Evolutionary conservation across 768 basidiomycete genomes (phyloP), one percentile per base, ranked within the genome.

Genomic region (Cantharellus cinnabarinus): DNA sequence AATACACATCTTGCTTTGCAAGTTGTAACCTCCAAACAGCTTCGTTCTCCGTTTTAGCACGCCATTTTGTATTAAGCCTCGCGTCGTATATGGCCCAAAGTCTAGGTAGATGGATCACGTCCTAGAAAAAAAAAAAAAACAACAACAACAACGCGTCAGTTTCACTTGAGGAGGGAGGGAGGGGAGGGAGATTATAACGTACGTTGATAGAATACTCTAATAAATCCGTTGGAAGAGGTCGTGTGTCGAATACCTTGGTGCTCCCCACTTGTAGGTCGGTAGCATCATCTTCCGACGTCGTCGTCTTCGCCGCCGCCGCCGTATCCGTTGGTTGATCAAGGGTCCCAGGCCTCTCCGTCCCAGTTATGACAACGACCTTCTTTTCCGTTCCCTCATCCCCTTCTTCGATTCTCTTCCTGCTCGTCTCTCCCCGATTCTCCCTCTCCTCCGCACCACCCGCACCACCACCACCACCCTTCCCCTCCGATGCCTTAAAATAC

Each of bases 31-130:
- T 50, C 53, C 61, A 62, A 42, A 20, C 5, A 20, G 57, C 59
- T 52, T 62, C 61, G 37, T 62, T 55, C 29, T 62, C 61, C 37
- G 58, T 52, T 41, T 61, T 62, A 5, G 5, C 52, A 41, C 61
- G 61, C 61, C 61, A 62, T 29, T 51, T 61, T 2, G 39, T 34
- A 4, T 55, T 42, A 15, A 62, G 38, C 39, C 50, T 55, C 29
- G 4, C 35, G 37, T 62, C 50, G 38, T 62, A 62, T 1, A 56
- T 42, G 39, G 35, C 20, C 50, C 42, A 62, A 5, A 62, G 59
- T 1, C 5, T 5, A 3, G 61, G 61, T 15, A 62, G 50, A 7
- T 62, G 53, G n/a, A 50, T 56, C 4, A 56, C 52, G 42, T 62
- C 61, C 50, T 62, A 57, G 10, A 48, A 48, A 10, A 10, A 10